Base-by-base conservation (phyloP, 1,139 yeast genomes). In the Maudiozyma humilis region DNA sequence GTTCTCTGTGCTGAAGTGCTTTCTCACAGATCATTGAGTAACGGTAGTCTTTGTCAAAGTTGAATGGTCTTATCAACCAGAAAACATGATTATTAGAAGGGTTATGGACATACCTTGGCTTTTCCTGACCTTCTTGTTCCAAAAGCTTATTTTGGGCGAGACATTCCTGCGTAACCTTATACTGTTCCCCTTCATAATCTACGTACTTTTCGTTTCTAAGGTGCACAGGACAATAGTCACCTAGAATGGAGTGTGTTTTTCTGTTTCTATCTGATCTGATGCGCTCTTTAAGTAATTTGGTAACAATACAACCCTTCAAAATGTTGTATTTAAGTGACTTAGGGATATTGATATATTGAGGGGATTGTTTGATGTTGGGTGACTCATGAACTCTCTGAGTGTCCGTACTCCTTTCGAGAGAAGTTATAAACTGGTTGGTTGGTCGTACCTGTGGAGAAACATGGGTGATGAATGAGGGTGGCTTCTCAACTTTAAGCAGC, bases 201-300 rank as follows among this genome's bases (percentile, higher is more conserved):
- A 38, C 38, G n/a, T 12, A 16, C 32, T 37, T 41, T 2, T 27
- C 38, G 16, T 41, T 44, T 36, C 47, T 33, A 13, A 44, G 32
- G 39, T 37, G 38, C 14, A 41, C 27, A 2, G 47, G 47, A 38
- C 47, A 44, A 18, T 44, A 44, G 6, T 33, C 41, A 2, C 47
- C 47, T 10, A 44, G 36, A 10, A 23, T 10, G 6, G 27, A 23
- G 10, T 23, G 27, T 6, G 27, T 23, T 10, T 23, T 23, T 23
- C 27, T 6, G 10, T 23, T 23, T 23, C 6, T 6, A 23, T 10
- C 27, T 23, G 27, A 23, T 23, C 10, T 23, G 10, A 23, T 6
- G 10, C 27, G 27, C 10, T 23, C 27, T 6, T 6, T 23, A 23
- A 23, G 27, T 6, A 23, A 10, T 10, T 10, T 6, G 8, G 10